phyloP scores from a whole-genome alignment of 2,329 filamentous ascomycete genomes.

The Didymella segeticola region DNA sequence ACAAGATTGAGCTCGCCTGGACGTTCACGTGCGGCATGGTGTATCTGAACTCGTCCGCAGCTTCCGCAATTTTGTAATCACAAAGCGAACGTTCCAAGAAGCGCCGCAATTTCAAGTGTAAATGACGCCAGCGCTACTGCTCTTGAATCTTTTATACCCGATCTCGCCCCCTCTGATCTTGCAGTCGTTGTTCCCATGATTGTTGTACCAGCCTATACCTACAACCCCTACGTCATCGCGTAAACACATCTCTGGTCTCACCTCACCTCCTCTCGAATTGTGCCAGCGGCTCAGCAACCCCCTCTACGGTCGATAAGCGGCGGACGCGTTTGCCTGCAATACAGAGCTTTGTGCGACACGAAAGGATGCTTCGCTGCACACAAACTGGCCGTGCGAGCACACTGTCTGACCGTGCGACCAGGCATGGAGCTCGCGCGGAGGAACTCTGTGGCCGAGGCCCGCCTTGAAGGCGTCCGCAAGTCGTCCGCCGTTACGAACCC shows the following conservation, averaged over 20 bases:
- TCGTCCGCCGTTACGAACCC: slow-evolving; percentile 13
- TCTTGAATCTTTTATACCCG: background rate
- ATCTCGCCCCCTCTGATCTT: background rate
- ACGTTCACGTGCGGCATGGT: background rate
- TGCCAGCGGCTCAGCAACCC: background rate
- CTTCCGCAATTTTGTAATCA: slow-evolving; percentile 3
- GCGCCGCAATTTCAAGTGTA: background rate
- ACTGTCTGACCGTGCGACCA: too few relatives aligned
- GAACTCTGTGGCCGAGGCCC: slow-evolving; percentile 6
- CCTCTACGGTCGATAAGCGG: background rate
- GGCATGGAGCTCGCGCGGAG: slow-evolving; percentile 11
- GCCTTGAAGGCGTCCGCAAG: slow-evolving; percentile 7
- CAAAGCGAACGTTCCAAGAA: background rate
- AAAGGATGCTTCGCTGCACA: background rate
- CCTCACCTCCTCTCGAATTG: background rate
- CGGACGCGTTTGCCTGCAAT: background rate
- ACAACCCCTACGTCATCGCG: slow-evolving; percentile 4
- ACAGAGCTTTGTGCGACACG: background rate
- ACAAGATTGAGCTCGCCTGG: too few relatives aligned
- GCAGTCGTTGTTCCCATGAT: too few relatives aligned
- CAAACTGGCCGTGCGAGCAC: slow-evolving; percentile 10
- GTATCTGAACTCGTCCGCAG: background rate
- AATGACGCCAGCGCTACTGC: slow-evolving; percentile 5
- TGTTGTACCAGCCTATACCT: too few relatives aligned
- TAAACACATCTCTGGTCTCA: background rate